Base-by-base conservation (phyloP, 108 stramenopile species). In the Fragilaria crotonensis region DNA sequence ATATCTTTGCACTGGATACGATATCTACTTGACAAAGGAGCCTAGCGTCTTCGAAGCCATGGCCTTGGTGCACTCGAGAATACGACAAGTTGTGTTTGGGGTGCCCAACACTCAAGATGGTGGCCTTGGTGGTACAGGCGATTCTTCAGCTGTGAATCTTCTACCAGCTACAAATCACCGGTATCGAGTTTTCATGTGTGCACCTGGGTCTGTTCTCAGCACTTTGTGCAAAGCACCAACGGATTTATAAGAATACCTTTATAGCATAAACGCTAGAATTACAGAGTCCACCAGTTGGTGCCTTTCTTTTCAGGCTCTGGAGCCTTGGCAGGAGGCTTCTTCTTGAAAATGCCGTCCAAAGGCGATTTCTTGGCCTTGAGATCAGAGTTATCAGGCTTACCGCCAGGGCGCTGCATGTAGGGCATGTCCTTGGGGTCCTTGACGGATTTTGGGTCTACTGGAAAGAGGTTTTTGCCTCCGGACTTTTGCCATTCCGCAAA, bases 341-440 rank as follows among this genome's bases (percentile, higher is more conserved):
- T 41, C 36, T 41, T 41, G 36, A 41, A 11, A 14, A 41, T 7
- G 14, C 11, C 7, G 7, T 14, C 36, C 7, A 41, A 41, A 14
- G 36, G 36, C 7, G 11, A 11, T 41, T 41, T 41, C 36, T 41
- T 41, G 36, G 36, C 11, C 36, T 80, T 82, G 56, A 93, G 64
- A 50, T 93, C 87, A 27, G 80, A 67, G 32, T 88, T 78, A 67
- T 89, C 87, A 20, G 87, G 71, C 7, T 25, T 59, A 33, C 91
- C 91, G 33, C 91, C 91, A 7, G 78, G 67, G 23, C 87, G 70
- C 79, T 90, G 89, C 91, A 93, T 93, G 91, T 93, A 93, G 5
- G 91, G 90, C 36, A 92, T 72, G 31, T 93, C 87, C 18, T 57
- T 74, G 22, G 61, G 59, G 62, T 72, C 60, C 67, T 89, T 92